Evolutionary conservation across 345 rosid species (phyloP).

Genomic region (Eucalyptus pauciflora): DNA sequence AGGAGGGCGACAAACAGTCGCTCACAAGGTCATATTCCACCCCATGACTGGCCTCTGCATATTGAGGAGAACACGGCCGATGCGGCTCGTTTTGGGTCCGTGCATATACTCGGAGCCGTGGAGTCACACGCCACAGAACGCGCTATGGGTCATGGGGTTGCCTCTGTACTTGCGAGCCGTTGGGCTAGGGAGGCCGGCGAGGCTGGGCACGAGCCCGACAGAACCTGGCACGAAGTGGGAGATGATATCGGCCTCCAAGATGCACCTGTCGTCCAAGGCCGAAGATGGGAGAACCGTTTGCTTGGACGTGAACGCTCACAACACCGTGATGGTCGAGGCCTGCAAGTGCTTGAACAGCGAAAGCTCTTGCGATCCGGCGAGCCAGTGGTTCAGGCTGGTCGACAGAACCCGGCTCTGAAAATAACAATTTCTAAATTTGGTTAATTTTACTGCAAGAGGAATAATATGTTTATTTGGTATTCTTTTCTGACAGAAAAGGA

Average conservation of each 20-base stretch:
- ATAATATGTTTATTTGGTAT: background rate
- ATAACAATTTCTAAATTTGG: background rate
- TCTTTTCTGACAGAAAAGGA: background rate
- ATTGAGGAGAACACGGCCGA: background rate
- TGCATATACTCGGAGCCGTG: constrained; percentile 3
- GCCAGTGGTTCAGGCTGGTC: constrained; percentile 7
- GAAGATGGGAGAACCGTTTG: constrained; percentile 35
- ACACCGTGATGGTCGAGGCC: background rate
- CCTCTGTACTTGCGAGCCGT: background rate
- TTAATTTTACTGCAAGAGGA: background rate
- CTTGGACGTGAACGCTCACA: constrained; percentile 47
- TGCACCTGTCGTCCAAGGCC: constrained; percentile 52
- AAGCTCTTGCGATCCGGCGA: background rate
- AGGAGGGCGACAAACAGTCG: background rate
- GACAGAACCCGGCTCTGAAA: background rate
- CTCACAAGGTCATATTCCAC: constrained; percentile 7
- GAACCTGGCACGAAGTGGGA: constrained; percentile 28
- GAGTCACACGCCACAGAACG: background rate
- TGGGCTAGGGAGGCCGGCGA: background rate
- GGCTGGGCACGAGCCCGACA: background rate
- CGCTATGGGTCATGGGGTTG: background rate
- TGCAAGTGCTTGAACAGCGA: background rate
- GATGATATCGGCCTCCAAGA: constrained; percentile 44
- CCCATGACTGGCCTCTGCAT: constrained; percentile 5
- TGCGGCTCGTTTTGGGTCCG: background rate